Conservation (phyloP, 371 early-diverging fungal genomes). For the Mucor irregularis region DNA sequence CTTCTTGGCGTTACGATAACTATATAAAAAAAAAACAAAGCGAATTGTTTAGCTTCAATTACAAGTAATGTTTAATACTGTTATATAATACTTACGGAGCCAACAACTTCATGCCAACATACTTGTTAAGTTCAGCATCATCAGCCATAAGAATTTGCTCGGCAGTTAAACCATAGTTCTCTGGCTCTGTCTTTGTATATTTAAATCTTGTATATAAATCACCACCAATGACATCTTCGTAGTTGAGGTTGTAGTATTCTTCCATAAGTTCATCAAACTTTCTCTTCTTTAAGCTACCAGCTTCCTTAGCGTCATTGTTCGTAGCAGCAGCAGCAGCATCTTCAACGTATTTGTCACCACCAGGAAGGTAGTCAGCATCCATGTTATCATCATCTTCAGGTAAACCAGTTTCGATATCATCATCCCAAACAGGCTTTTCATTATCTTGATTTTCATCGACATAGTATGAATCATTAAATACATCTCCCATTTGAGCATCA, state of each 20-base stretch:
- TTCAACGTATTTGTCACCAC: constrained; percentile 49
- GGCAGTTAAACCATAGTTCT: constrained; percentile 75
- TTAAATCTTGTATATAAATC: constrained; percentile 89
- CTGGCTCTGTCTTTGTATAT: constrained; percentile 78
- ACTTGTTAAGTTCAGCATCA: constrained; percentile 85
- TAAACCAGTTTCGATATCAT: constrained; percentile 62
- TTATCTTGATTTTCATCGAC: constrained; percentile 38
- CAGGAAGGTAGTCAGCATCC: constrained; percentile 89
- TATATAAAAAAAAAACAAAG: neutral
- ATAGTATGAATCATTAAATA: constrained; percentile 81
- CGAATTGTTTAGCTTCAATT: neutral
- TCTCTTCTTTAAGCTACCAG: constrained; percentile 23
- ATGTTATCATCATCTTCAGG: constrained; percentile 65
- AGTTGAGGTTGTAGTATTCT: constrained; percentile 89
- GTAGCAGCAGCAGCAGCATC: neutral
- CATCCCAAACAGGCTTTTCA: constrained; percentile 62
- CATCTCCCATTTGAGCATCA: constrained; percentile 78
- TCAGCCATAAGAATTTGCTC: constrained; percentile 89
- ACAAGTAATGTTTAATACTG: neutral
- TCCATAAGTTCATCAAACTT: constrained; percentile 70
- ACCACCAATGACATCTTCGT: constrained; percentile 92
- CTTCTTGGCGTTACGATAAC: constrained; percentile 14
- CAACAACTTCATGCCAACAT: constrained; percentile 81
- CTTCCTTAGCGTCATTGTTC: neutral
- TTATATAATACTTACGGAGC: constrained; percentile 73